Base-by-base conservation (phyloP, 2,329 filamentous ascomycete species). In the Penicillium sp. region DNA sequence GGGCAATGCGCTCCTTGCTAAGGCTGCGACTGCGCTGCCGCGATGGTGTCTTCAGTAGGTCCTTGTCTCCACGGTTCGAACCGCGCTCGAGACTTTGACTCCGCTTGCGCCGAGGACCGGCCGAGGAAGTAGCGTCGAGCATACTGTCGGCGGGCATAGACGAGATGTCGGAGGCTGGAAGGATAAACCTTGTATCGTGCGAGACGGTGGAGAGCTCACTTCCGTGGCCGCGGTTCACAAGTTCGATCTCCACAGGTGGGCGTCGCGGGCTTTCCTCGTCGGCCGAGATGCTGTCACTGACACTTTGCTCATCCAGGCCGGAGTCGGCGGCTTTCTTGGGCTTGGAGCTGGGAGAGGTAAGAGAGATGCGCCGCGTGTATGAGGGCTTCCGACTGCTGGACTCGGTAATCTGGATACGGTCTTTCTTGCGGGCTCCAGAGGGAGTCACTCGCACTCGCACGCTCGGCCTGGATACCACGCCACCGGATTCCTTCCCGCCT, bases 331-430 rank as follows among this genome's bases (percentile, higher is more conserved):
- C 62, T 35, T 74, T 70, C 59, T 68, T 75, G 16, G 74, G 70
- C 59, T 75, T 73, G 46, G 65, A 81, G 65, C 67, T 76, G 16
- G 66, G 69, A 24, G 76, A 78, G 46, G 74, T 73, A 33, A 92
- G 80, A 46, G 89, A 89, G 62, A 90, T 90, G 64, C 87, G 86
- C 63, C 85, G 83, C 41, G 85, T 86, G 73, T 87, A 88, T 1
- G 85, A 91, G 18, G 89, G 83, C 76, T 89, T 93, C 69, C 89
- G 86, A 63, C 86, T 86, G 73, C 87, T 89, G 57, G 88, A 88
- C 76, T 95, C 90, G 57, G 91, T 96, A 73, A 96, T 92, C 77
- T 95, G 89, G 61, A 96, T 88, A 71, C 90, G 91, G 72, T 93
- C 91, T 75, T 87, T 87, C 71, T 82, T 86, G 74, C 81, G 84